Evolutionary conservation across 768 basidiomycete genomes (phyloP), one percentile per base, ranked within the genome.

Genomic region (Tylopilus intermedius): DNA sequence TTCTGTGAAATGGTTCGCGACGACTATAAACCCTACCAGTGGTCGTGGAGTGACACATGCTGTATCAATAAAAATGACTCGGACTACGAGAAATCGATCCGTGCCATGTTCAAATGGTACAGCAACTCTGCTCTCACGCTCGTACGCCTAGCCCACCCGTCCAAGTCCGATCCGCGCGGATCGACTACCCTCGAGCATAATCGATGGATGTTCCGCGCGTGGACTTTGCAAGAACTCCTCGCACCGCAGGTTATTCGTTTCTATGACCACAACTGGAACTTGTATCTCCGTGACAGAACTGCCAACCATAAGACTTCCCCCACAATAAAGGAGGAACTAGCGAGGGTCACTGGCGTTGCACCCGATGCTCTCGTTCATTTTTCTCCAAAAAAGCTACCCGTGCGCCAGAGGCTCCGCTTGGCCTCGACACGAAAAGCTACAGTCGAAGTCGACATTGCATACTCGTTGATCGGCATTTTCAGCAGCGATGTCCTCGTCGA

Each of bases 81-180:
- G 6, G 35, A 37, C 8, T 37, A 37, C 6, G 4, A 37, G 35
- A 37, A 37, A 10, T 54, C 58, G 7, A 49, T 59, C 35, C 46
- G 42, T 2, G 50, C 18, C 4, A 59, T 59, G 58, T 59, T 51
- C 57, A 55, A 47, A 11, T 59, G 58, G 58, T 59, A 59, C 50
- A 7, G 29, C 2, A 40, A 51, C 14, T 51, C 58, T 1, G 50
- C 53, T 2, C 26, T 59, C 38, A 60, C 58, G 2, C 40, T 60
- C 15, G 58, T 59, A 8, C 48, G 43, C 44, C 58, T 59, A 10
- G 48, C 53, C 37, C 14, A 32, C 14, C 35, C 35, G 11, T 37
- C 35, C 35, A 7, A 5, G 15, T 37, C 35, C 35, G 1, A 15
- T 37, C 14, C 35, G 15, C 35, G 0, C 6, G 5, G 14, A 15